Evolutionary conservation across 2,329 filamentous ascomycete species (phyloP).

Genomic region (Rutstroemia sp.): DNA sequence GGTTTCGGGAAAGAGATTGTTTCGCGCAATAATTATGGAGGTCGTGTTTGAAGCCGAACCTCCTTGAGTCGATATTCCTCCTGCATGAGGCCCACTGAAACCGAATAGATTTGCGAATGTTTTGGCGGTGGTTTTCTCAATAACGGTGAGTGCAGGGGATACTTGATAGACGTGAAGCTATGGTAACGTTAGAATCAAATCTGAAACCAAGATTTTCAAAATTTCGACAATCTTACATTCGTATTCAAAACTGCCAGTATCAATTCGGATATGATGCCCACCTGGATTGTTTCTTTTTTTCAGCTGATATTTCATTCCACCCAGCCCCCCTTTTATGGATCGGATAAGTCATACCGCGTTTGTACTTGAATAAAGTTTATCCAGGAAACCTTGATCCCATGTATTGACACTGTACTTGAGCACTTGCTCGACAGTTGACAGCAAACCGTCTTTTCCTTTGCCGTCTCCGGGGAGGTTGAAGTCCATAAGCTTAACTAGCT

Average conservation of each 20-base stretch:
- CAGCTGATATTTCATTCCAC: neutral
- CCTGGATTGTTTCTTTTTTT: slow-evolving; percentile 34
- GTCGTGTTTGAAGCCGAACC: slow-evolving; percentile 80
- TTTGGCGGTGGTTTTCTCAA: slow-evolving; percentile 77
- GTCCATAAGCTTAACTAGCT: slow-evolving; percentile 46
- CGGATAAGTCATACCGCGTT: slow-evolving; percentile 54
- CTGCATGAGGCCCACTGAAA: slow-evolving; percentile 58
- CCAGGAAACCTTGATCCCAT: slow-evolving; percentile 95
- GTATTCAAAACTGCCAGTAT: slow-evolving; percentile 84
- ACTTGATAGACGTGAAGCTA: slow-evolving; percentile 87
- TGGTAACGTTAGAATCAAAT: neutral
- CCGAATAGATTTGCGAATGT: slow-evolving; percentile 72
- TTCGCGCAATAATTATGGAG: slow-evolving; percentile 80
- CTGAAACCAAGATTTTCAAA: neutral
- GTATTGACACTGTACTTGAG: slow-evolving; percentile 90
- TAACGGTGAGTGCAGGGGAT: slow-evolving; percentile 76
- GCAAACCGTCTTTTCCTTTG: slow-evolving; percentile 63
- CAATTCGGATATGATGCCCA: slow-evolving; percentile 78
- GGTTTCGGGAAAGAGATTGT: slow-evolving; percentile 72
- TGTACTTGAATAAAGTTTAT: slow-evolving; percentile 89
- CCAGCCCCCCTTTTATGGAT: slow-evolving; percentile 1
- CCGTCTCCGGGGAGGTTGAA: slow-evolving; percentile 53
- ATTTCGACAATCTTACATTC: slow-evolving; percentile 49
- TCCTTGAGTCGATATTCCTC: slow-evolving; percentile 66
- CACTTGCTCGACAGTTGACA: slow-evolving; percentile 62